Conservation (phyloP, 2,329 filamentous ascomycete species). For the Blastomyces percursus region DNA sequence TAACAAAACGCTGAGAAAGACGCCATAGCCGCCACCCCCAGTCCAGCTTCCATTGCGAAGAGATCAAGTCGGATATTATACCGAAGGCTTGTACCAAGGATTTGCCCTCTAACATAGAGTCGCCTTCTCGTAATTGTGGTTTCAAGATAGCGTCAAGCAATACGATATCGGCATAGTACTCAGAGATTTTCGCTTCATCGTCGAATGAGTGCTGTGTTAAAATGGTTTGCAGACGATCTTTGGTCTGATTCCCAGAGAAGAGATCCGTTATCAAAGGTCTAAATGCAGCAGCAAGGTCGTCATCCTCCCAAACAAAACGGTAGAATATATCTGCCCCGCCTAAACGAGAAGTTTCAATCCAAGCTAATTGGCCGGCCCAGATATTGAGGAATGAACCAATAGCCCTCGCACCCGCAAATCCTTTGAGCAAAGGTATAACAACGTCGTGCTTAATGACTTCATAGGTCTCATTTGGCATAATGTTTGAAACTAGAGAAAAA, state of each 20-base stretch:
- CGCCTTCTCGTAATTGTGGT: constrained; percentile 4
- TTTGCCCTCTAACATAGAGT: constrained; percentile 3
- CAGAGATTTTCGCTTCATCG: constrained; percentile 19
- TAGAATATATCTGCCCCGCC: constrained; percentile 15
- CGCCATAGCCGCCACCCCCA: constrained; percentile 36
- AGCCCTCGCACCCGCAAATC: constrained; percentile 33
- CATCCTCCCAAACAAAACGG: constrained; percentile 37
- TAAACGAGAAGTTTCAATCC: constrained; percentile 26
- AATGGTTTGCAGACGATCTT: constrained; percentile 24
- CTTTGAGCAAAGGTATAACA: constrained; percentile 31
- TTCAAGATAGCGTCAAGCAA: constrained; percentile 4
- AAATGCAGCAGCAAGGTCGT: constrained; percentile 31
- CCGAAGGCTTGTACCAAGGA: constrained; percentile 3
- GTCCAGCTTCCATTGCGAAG: constrained; percentile 22
- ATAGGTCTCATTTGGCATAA: constrained; percentile 19
- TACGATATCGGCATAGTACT: constrained; percentile 2
- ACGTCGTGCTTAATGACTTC: constrained; percentile 28
- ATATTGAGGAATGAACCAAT: constrained; percentile 29
- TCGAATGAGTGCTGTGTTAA: constrained; percentile 21
- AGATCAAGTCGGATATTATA: constrained; percentile 18
- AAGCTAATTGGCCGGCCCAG: constrained; percentile 32
- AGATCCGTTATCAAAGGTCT: constrained; percentile 25
- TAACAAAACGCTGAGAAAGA: constrained; percentile 25
- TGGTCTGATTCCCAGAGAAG: constrained; percentile 21
- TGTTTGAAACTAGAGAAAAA: constrained; percentile 21